Base-by-base conservation (phyloP, 2,329 filamentous ascomycete genomes). In the Cladorrhinum sp. region DNA sequence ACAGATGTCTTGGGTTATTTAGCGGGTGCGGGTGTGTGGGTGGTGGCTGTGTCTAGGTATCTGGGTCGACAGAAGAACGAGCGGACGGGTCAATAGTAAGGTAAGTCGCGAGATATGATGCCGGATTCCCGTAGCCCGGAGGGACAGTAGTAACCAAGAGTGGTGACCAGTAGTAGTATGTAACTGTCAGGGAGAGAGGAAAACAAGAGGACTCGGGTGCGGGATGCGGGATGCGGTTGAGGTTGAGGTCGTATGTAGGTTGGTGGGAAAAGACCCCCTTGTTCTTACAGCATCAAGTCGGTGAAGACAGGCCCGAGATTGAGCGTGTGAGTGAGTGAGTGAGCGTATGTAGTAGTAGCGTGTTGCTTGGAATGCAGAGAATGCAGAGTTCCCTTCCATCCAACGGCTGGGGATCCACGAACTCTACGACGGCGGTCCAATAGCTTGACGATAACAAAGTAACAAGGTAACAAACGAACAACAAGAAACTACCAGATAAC, bases 401-500 rank as follows among this genome's bases (percentile, higher is more conserved):
- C 16, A 42, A 42, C 36, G 36, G 36, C 36, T 14, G 10, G 36
- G 36, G 36, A 4, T 42, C 10, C 36, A 42, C 36, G 36, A 42
- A 42, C 36, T 42, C 36, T 3, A 42, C 36, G 36, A n/a, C 26
- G 36, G 14, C 36, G 36, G 36, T 42, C 36, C 36, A 42, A 12
- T 42, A 12, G 36, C 10, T n/a, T 42, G 36, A 42, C 36, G 36
- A 46, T 46, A 9, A 18, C 3, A 16, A 46, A 18, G n/a, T 18
- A 46, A 46, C 42, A 8, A 46, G 18, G n/a, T 16, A 46, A 57
- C 20, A 5, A 36, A 49, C n/a, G 55, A 30, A 48, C 28, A 21
- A 42, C 55, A 49, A n/a, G 20, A 39, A 49, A 57, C 36, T 57
- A 30, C 12, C 20, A 57, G 55, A 49, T 46, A 57, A 46, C 42